These are phyloP conservation scores for Cordyceps cicadae DNA, from an alignment of 2,329 filamentous ascomycete species.

Conservation along the genomic window DNA sequence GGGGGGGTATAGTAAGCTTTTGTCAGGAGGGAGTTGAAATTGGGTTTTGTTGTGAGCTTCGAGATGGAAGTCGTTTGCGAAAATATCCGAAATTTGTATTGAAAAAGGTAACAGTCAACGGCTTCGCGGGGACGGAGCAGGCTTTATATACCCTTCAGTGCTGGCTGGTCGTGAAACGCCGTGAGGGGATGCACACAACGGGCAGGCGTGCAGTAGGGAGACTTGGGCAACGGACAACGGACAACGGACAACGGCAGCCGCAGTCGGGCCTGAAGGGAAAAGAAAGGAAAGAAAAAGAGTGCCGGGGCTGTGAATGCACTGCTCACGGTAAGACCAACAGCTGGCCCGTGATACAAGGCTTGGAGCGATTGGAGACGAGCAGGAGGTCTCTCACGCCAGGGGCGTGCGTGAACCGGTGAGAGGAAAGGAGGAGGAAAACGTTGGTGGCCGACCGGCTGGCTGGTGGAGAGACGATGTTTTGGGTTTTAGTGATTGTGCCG, in stretches of 20 bases:
- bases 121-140: not conserved
- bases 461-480: not conserved
- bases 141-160: not conserved
- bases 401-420: not conserved
- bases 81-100: not conserved
- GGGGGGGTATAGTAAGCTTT: not conserved
- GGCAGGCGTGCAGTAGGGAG: not conserved
- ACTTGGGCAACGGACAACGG: not conserved
- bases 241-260: not conserved
- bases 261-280: not conserved
- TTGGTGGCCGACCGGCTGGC: not conserved
- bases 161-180: not conserved
- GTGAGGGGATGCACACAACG: not conserved
- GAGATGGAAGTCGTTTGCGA: not conserved
- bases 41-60: not conserved
- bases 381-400: not conserved
- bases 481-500: not conserved
- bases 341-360: not conserved
- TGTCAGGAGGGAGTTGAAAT: not conserved
- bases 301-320: not conserved
- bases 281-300: not conserved
- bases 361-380: not conserved
- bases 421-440: not conserved
- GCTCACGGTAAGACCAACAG: not conserved
- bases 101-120: not conserved